Evolutionary conservation across 495 filamentous ascomycete genomes (phyloP), one percentile per base, ranked within the genome.

Genomic region (Delitschia confertaspora): DNA sequence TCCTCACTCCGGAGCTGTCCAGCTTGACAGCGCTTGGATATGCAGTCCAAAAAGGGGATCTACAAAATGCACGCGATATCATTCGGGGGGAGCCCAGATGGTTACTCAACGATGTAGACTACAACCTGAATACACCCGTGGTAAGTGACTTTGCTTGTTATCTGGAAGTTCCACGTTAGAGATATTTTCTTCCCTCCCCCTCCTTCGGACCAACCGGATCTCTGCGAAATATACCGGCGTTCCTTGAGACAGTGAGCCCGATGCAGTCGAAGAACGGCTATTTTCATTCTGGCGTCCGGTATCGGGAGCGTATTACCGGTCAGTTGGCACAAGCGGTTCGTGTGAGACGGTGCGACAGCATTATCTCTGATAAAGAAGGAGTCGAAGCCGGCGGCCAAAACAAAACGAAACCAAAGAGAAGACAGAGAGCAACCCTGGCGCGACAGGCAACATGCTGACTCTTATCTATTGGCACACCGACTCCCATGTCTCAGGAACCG

Each of bases 101-200:
- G 65, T 65, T 94, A 13, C 65, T 94, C 10, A 83, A 84, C 55
- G 77, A 79, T 43, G 73, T 76, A 27, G 88, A 95, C 61, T 93
- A 94, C 58, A 83, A 81, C 8, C 85, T 85, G 19, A 94, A 94
- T 61, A 93, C 89, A n/a, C 84, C 86, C 7, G 59, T 83, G 47
- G 78, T 82, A 61, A 68, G 77, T 60, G 18, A 18, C 13, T 8
- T 34, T 34, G 30, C 35, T 46, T 52, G 16, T 43, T 41, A 17
- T 50, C 48, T 54, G 33, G 32, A 45, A 35, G 42, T 33, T 38
- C 13, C 20, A 6, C 17, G 31, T 42, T 32, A 38, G 34, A 22
- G 27, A 40, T n/a, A 20, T n/a, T n/a, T n/a, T n/a, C 42, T 8
- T 17, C 33, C 19, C 5, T 17, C 35, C 40, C 33, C 5, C 27